Conservation (phyloP, 1,139 yeast species). For the Sugiyamaella pinicola region DNA sequence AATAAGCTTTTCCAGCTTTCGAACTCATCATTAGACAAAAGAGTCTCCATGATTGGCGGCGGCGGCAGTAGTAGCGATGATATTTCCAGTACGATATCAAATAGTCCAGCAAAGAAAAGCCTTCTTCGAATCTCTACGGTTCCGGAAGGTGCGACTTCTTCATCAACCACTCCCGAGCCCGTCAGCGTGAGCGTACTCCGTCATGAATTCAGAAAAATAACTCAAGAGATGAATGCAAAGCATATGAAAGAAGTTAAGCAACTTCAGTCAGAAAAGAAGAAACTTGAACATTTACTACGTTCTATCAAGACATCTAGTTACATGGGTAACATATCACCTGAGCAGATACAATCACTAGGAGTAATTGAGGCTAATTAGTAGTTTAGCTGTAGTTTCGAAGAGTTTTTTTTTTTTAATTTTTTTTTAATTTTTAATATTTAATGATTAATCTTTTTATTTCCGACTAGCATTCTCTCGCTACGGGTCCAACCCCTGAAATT, state of each 20-base stretch:
- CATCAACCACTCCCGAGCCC: slow-evolving; percentile 24
- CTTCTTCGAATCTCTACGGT: slow-evolving; percentile 10
- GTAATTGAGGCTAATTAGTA: slow-evolving; percentile 16
- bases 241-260: slow-evolving; percentile 60
- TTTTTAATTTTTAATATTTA: neutral
- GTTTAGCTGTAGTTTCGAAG: neutral
- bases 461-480: neutral
- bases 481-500: neutral
- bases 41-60: slow-evolving; percentile 33
- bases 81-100: neutral
- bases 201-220: slow-evolving; percentile 70
- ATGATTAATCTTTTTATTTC: neutral
- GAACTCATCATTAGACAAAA: slow-evolving; percentile 29
- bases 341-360: slow-evolving; percentile 27
- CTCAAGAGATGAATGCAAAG: slow-evolving; percentile 61
- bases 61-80: slow-evolving; percentile 1
- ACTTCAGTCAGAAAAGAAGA: slow-evolving; percentile 58
- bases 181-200: slow-evolving; percentile 49
- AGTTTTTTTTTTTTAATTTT: neutral
- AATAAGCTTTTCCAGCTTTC: slow-evolving; percentile 30
- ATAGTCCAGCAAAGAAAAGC: slow-evolving; percentile 4
- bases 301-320: slow-evolving; percentile 33
- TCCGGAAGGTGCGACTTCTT: slow-evolving; percentile 9
- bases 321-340: slow-evolving; percentile 30
- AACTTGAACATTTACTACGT: slow-evolving; percentile 49